Percentiles rank a stretch among this genome's conserved stretches.
Conservation (phyloP, 1,284 basidiomycete species). For the Agroathelia rolfsii region DNA sequence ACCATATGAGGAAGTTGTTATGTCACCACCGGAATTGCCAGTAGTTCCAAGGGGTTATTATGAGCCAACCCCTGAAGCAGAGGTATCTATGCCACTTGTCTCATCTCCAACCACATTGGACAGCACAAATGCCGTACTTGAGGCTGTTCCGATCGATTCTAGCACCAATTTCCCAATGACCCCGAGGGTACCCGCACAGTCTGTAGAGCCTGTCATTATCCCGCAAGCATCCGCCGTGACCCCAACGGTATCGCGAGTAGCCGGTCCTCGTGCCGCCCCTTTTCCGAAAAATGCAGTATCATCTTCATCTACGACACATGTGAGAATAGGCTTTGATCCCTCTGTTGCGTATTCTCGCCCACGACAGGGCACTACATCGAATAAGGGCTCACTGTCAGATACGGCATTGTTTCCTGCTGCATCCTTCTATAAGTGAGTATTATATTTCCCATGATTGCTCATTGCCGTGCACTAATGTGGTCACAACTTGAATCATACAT, state of each 20-base stretch:
- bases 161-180: too few species aligned
- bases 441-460: not conserved
- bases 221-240: slow-evolving; percentile 3
- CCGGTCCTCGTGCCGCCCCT: slow-evolving; percentile 10
- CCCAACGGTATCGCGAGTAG: not conserved
- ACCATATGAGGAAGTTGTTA: slow-evolving; percentile 26
- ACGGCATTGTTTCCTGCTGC: slow-evolving; percentile 22
- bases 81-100: slow-evolving; percentile 23
- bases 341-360: slow-evolving; percentile 33
- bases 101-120: too few species aligned
- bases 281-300: slow-evolving; percentile 1
- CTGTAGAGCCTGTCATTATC: too few species aligned
- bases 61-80: slow-evolving; percentile 14
- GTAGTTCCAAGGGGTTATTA: too few species aligned
- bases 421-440: slow-evolving; percentile 47
- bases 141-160: too few species aligned
- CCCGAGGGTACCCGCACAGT: too few species aligned
- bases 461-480: too few species aligned
- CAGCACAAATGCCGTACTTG: too few species aligned
- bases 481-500: slow-evolving; percentile 3
- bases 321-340: slow-evolving; percentile 28
- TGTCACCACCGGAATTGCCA: too few species aligned
- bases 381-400: slow-evolving; percentile 1
- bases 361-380: slow-evolving; percentile 6
- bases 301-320: slow-evolving; percentile 5